Percentiles rank a stretch among this genome's conserved stretches.
Evolutionary conservation across 148 eudicot species (phyloP).

Genomic region (Silene latifolia): DNA sequence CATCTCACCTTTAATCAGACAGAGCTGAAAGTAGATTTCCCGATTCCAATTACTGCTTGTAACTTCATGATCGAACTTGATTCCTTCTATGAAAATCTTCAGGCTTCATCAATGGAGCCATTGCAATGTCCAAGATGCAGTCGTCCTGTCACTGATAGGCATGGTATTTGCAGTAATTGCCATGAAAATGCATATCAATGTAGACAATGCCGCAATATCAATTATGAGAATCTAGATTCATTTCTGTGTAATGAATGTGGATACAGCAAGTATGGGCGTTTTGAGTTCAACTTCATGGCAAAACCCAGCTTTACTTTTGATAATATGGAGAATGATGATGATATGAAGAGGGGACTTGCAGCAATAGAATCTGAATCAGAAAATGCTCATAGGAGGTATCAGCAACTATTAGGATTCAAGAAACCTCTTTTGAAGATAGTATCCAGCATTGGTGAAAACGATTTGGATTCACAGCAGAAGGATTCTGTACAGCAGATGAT

Average conservation of each 20-base stretch:
- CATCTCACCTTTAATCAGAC: conserved; percentile 93
- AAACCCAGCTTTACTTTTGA: conserved; percentile 98
- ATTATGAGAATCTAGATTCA: conserved; percentile 97
- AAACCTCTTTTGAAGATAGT: conserved; percentile 98
- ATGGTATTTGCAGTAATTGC: conserved; percentile 95
- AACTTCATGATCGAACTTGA: conserved; percentile 99
- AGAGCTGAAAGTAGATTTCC: conserved; percentile 93
- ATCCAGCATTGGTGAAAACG: conserved; percentile 96
- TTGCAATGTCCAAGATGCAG: conserved; percentile 99
- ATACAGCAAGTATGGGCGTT: conserved; percentile 97
- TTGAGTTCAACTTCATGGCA: conserved; percentile 98
- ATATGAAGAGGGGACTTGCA: conserved; percentile 95
- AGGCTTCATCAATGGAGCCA: conserved; percentile 95
- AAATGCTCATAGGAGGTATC: conserved; percentile 99
- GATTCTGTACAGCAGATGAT: conserved; percentile 99
- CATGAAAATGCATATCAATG: conserved; percentile 99
- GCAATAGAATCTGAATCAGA: conserved; percentile 99
- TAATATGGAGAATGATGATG: conserved; percentile 98
- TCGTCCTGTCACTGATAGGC: conserved; percentile 94
- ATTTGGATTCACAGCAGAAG: conserved; percentile 98
- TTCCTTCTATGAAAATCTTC: conserved; percentile 97
- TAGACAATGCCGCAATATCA: conserved; percentile 97
- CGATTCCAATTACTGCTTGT: conserved; percentile 98
- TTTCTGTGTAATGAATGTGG: conserved; percentile 99
- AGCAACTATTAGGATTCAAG: conserved; percentile 94